Conservation (phyloP, 352 stramenopile genomes). For the Phytopythium boreale region DNA sequence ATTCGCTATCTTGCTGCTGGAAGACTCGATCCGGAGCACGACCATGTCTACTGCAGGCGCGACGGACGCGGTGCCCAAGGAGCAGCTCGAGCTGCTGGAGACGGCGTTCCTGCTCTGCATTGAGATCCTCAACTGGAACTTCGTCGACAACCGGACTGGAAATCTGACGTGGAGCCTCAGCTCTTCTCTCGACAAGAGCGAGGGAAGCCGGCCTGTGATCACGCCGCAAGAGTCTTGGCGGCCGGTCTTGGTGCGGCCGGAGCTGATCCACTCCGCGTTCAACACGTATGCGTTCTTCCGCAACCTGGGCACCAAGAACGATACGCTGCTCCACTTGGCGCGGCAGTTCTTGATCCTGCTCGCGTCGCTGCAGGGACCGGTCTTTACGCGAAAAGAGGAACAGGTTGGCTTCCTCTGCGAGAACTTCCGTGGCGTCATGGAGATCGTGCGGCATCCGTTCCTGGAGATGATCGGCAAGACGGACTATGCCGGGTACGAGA, state of each 20-base stretch:
- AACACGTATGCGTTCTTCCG: conserved; percentile 85
- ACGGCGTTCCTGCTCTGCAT: conserved; percentile 71
- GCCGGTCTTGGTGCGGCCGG: conserved; percentile 56
- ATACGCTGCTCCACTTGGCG: conserved; percentile 68
- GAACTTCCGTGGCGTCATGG: conserved; percentile 63
- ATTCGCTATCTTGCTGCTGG: conserved; percentile 58
- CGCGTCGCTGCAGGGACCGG: conserved; percentile 63
- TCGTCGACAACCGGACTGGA: conserved; percentile 41
- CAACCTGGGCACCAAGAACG: conserved; percentile 62
- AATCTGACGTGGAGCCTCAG: conserved; percentile 74
- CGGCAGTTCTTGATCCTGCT: conserved; percentile 81
- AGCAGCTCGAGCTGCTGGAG: conserved; percentile 77
- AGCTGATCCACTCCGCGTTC: conserved; percentile 83
- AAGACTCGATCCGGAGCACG: conserved; percentile 71
- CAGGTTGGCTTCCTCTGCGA: conserved; percentile 67
- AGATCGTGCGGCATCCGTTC: conserved; percentile 67
- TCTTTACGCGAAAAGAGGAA: conserved; percentile 63
- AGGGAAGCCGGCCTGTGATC: conserved; percentile 41
- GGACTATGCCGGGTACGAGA: conserved; percentile 59
- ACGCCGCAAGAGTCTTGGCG: conserved; percentile 66
- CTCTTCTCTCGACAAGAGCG: conserved; percentile 24
- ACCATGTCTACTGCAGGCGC: conserved; percentile 36
- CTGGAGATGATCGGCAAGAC: conserved; percentile 65
- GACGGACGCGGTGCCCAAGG: conserved; percentile 37
- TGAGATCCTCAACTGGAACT: conserved; percentile 82